Evolutionary conservation across 2,329 filamentous ascomycete genomes (phyloP).

Genomic region (Hypoxylon sp.): DNA sequence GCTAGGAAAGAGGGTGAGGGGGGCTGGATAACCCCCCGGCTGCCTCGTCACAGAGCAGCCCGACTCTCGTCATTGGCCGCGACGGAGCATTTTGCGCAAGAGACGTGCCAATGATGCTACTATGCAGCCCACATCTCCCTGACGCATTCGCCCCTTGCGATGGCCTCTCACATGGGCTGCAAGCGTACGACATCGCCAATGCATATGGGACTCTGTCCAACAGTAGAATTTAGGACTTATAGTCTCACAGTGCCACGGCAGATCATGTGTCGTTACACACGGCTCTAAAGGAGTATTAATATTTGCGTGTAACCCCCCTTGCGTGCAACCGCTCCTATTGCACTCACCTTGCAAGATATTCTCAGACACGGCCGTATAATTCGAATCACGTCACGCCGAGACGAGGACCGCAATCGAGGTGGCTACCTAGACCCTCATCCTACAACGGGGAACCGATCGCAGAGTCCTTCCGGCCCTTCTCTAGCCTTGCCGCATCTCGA

Average conservation of each 20-base stretch:
- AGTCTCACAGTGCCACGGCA: constrained; percentile 1
- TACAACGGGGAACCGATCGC: constrained; percentile 35
- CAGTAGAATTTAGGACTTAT: neutral
- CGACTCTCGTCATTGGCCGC: constrained; percentile 15
- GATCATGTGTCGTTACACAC: constrained; percentile 9
- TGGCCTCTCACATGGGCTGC: constrained; percentile 4
- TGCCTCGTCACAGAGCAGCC: constrained; percentile 24
- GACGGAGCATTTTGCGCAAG: constrained; percentile 7
- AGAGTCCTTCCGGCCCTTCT: constrained; percentile 39
- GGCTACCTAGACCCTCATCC: constrained; percentile 8
- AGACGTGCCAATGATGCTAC: constrained; percentile 19
- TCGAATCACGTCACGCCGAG: neutral
- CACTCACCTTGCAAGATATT: neutral
- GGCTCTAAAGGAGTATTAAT: neutral
- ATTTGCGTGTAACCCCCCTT: neutral
- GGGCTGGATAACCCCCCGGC: constrained; percentile 10
- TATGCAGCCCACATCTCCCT: constrained; percentile 2
- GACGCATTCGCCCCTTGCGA: neutral
- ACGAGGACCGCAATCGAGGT: neutral
- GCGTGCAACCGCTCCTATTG: neutral
- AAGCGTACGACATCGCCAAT: constrained; percentile 8
- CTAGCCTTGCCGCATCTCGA: constrained; percentile 19
- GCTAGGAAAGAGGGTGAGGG: too few relatives aligned
- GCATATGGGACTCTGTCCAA: constrained; percentile 3
- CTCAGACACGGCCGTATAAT: neutral